These are phyloP conservation scores for Lichtheimia corymbifera DNA, from an alignment of 371 early-diverging fungal genomes.

Conservation along the genomic window DNA sequence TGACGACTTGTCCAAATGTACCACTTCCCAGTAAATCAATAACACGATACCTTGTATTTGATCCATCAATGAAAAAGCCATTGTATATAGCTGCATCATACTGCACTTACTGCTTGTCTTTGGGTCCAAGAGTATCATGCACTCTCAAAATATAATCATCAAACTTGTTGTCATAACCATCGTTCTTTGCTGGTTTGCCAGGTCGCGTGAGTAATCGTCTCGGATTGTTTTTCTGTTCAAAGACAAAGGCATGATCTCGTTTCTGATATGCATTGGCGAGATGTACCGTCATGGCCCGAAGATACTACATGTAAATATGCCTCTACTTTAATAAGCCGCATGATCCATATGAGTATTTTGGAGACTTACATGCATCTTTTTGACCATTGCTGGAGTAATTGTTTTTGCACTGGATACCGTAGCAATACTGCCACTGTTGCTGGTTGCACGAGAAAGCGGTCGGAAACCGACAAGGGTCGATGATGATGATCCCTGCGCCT, in stretches of 20 bases:
- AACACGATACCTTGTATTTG: constrained; percentile 69
- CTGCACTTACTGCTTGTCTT: constrained; percentile 68
- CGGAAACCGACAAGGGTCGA: neutral
- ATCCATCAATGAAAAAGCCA: neutral
- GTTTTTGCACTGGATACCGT: neutral
- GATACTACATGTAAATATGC: neutral
- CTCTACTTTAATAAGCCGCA: too few relatives aligned
- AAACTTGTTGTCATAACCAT: constrained; percentile 92
- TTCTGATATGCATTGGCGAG: constrained; percentile 10
- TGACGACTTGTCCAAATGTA: constrained; percentile 98
- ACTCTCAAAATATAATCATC: constrained; percentile 94
- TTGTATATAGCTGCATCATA: neutral
- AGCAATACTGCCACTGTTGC: constrained; percentile 6
- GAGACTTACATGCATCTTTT: neutral
- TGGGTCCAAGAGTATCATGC: constrained; percentile 86
- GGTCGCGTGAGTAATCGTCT: constrained; percentile 32
- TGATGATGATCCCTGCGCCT: too few relatives aligned
- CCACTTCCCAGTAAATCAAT: constrained; percentile 94
- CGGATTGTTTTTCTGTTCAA: constrained; percentile 6
- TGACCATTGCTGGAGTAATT: neutral
- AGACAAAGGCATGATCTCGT: constrained; percentile 15
- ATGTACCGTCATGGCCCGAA: constrained; percentile 12
- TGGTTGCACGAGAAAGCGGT: constrained; percentile 7
- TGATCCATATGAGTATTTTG: neutral
- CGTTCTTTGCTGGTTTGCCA: constrained; percentile 82